Base-by-base conservation (phyloP, 1,284 basidiomycete genomes). In the Vanrija humicola region DNA sequence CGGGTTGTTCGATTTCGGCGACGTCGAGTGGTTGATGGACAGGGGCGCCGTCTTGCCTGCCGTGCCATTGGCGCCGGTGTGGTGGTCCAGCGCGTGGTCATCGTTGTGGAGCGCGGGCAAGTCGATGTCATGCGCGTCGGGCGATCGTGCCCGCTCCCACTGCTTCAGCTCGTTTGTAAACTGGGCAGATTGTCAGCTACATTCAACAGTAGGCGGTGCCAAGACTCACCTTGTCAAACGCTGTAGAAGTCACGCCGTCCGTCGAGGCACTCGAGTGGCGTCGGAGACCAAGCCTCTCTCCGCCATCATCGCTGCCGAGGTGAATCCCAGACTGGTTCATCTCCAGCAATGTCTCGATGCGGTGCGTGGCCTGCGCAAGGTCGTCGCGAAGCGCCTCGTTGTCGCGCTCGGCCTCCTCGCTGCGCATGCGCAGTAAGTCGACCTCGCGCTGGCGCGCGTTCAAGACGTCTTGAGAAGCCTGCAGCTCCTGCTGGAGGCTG, bases 381-480 rank as follows among this genome's bases (percentile, higher is more conserved):
- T 89, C 87, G 28, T 85, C 83, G 64, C 88, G 83, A 45, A 94
- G 78, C 21, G 82, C 52, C 39, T 74, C 73, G 23, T 68, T 55
- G 26, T 75, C 71, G 26, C 71, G 56, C 58, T 77, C 73, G 1
- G 69, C 62, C 19, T 75, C 72, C 54, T 73, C 67, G 38, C 69
- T 52, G 43, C 71, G 66, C 57, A 69, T 69, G 3, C 76, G 65
- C 34, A 75, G 61, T 0, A 76, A 83, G 56, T 92, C 87, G 46
- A 91, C 82, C 56, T 95, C 90, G 58, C 87, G 85, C 55, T 83
- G 72, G 16, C 83, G 57, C 83, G 83, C 60, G 83, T 85, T 68
- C 85, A 89, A 65, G 86, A 89, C 42, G 85, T 87, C 75, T 86
- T 88, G 59, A 82, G 86, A 73, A 85, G 88, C 61, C 83, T 86